Evolutionary conservation across 805 yeast genomes (phyloP).

Genomic region (Starmerella scarabaei): DNA sequence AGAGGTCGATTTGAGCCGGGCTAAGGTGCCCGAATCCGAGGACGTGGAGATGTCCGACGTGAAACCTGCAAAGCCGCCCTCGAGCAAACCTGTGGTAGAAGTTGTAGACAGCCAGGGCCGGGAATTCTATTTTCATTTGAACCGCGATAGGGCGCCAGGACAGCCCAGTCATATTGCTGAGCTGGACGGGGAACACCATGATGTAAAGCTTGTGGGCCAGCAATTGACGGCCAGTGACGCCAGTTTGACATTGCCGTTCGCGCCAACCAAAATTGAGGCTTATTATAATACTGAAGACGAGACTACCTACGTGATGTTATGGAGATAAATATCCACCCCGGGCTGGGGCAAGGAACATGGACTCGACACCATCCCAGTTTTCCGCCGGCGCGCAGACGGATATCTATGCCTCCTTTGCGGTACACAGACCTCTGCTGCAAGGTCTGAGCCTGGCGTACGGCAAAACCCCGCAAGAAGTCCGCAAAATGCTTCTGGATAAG

Average conservation of each 20-base stretch:
- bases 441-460: slow-evolving; percentile 15
- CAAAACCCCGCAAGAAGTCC: slow-evolving; percentile 4
- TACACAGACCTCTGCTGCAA: slow-evolving; percentile 12
- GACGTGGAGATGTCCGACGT: neutral
- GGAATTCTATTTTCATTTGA: slow-evolving; percentile 14
- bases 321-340: slow-evolving; percentile 3
- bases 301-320: slow-evolving; percentile 19
- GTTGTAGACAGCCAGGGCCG: slow-evolving; percentile 6
- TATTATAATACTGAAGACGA: slow-evolving; percentile 16
- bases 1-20: slow-evolving; percentile 18
- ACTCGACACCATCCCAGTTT: slow-evolving; percentile 17
- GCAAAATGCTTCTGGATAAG: slow-evolving; percentile 16
- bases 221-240: neutral
- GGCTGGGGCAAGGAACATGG: slow-evolving; percentile 8
- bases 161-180: slow-evolving; percentile 18
- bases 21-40: neutral
- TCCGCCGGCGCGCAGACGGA: slow-evolving; percentile 9
- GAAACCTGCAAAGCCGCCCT: neutral
- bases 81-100: neutral
- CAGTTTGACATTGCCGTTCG: slow-evolving; percentile 1
- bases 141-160: slow-evolving; percentile 16
- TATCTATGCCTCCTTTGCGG: slow-evolving; percentile 16
- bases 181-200: slow-evolving; percentile 14
- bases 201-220: slow-evolving; percentile 2
- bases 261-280: slow-evolving; percentile 7